These are phyloP conservation scores for Pulveroboletus sp. DNA, from an alignment of 768 basidiomycete species.

Conservation along the genomic window DNA sequence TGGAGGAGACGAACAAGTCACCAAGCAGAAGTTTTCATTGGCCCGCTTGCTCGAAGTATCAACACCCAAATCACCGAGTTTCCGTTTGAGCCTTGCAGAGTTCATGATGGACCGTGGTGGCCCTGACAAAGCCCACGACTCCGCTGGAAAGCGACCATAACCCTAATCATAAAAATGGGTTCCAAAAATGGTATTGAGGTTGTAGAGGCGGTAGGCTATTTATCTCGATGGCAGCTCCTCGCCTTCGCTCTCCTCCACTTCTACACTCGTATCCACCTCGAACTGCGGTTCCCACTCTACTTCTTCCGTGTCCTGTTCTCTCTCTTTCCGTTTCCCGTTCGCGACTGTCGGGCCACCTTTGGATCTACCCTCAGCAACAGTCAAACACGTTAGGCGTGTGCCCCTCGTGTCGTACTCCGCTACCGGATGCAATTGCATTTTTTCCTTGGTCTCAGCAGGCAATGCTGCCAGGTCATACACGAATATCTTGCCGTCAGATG, in stretches of 20 bases:
- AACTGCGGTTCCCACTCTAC: constrained; percentile 25
- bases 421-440: constrained; percentile 46
- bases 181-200: not conserved
- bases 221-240: not conserved
- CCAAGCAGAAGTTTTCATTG: constrained; percentile 83
- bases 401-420: constrained; percentile 80
- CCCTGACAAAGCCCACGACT: not conserved
- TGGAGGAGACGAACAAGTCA: constrained; percentile 29
- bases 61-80: constrained; percentile 75
- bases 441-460: constrained; percentile 27
- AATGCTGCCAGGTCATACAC: constrained; percentile 65
- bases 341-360: constrained; percentile 9
- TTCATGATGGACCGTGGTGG: constrained; percentile 30
- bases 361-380: constrained; percentile 49
- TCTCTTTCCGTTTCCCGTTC: constrained; percentile 37
- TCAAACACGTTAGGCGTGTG: constrained; percentile 74
- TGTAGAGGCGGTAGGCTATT: too few species aligned
- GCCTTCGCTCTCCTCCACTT: constrained; percentile 24
- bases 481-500: constrained; percentile 85
- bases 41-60: constrained; percentile 65
- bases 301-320: constrained; percentile 30
- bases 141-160: not conserved
- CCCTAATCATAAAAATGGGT: constrained; percentile 15
- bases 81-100: constrained; percentile 67
- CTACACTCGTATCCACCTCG: constrained; percentile 3